Evolutionary conservation across 805 yeast genomes (phyloP).

Genomic region (Isabelozyma heimii): DNA sequence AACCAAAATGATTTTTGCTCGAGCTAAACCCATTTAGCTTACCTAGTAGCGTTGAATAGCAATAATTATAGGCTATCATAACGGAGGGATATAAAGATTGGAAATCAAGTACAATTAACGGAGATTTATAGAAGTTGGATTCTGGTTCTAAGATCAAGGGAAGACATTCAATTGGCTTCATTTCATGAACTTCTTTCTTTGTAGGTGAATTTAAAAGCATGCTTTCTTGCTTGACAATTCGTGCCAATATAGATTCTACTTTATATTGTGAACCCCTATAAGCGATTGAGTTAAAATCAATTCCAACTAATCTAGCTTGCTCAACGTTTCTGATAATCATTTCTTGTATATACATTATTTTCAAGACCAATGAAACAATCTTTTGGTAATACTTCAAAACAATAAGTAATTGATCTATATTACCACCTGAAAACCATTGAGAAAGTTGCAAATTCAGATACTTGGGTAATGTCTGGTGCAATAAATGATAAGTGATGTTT

Average conservation of each 20-base stretch:
- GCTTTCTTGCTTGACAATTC: constrained; percentile 78
- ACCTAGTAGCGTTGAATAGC: constrained; percentile 73
- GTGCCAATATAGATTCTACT: constrained; percentile 78
- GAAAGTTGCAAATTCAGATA: constrained; percentile 51
- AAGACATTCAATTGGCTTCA: constrained; percentile 81
- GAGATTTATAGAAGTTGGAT: constrained; percentile 81
- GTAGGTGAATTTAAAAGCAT: constrained; percentile 75
- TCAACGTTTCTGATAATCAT: constrained; percentile 70
- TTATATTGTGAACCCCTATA: constrained; percentile 92
- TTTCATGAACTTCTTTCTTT: constrained; percentile 74
- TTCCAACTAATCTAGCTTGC: constrained; percentile 80
- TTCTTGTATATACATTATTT: constrained; percentile 60
- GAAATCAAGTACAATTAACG: constrained; percentile 86
- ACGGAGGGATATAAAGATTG: constrained; percentile 93
- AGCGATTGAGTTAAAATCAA: constrained; percentile 84
- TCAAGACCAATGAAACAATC: constrained; percentile 42
- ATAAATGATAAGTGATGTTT: constrained; percentile 63
- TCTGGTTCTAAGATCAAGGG: constrained; percentile 93
- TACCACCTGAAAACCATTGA: constrained; percentile 14
- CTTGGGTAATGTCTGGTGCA: constrained; percentile 68
- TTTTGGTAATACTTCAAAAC: constrained; percentile 47
- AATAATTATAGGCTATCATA: constrained; percentile 86
- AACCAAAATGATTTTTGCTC: constrained; percentile 52
- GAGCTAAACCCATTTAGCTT: constrained; percentile 53
- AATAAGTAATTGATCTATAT: constrained; percentile 16